Evolutionary conservation across 352 stramenopile species (phyloP).

Genomic region (Phytophthora foliorum): DNA sequence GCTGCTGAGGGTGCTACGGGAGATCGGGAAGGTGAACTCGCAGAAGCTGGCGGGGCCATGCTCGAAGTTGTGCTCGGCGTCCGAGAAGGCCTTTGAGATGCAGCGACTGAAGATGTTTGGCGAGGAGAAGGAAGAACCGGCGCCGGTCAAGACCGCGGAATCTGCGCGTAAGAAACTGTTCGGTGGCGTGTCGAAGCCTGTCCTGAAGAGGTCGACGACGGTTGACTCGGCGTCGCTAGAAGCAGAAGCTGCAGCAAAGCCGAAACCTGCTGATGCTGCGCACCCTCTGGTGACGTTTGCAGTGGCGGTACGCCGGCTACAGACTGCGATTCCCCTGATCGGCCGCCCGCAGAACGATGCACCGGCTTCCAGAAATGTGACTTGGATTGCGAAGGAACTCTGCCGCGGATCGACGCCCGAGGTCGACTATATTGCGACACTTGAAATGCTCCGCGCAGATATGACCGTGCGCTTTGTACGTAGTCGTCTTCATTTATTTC

Average conservation of each 20-base stretch:
- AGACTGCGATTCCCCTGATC: conserved; percentile 46
- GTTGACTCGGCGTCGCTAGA: conserved; percentile 44
- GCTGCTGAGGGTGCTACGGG: conserved; percentile 53
- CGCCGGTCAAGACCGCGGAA: conserved; percentile 17
- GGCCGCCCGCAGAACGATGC: conserved; percentile 50
- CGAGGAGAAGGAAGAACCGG: conserved; percentile 10
- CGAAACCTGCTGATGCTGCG: conserved; percentile 12
- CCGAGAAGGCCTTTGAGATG: conserved; percentile 63
- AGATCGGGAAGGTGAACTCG: conserved; percentile 48
- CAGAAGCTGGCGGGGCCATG: conserved; percentile 46
- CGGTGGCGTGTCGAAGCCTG: conserved; percentile 23
- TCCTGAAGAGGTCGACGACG: conserved; percentile 33
- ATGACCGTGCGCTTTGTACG: conserved; percentile 81
- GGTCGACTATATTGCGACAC: conserved; percentile 71
- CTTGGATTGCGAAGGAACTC: conserved; percentile 69
- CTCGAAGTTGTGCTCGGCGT: conserved; percentile 49
- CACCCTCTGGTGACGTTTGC: conserved; percentile 42
- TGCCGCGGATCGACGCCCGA: conserved; percentile 49
- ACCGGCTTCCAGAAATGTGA: conserved; percentile 42
- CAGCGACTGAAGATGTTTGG: conserved; percentile 60
- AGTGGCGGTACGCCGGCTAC: conserved; percentile 40
- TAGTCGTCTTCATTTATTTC: conserved; percentile 1
- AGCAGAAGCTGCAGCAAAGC: conserved; percentile 26
- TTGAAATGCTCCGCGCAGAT: conserved; percentile 87
- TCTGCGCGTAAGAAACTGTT: conserved; percentile 31